Base-by-base conservation (phyloP, 2,329 filamentous ascomycete species). In the Macroventuria anomochaeta region DNA sequence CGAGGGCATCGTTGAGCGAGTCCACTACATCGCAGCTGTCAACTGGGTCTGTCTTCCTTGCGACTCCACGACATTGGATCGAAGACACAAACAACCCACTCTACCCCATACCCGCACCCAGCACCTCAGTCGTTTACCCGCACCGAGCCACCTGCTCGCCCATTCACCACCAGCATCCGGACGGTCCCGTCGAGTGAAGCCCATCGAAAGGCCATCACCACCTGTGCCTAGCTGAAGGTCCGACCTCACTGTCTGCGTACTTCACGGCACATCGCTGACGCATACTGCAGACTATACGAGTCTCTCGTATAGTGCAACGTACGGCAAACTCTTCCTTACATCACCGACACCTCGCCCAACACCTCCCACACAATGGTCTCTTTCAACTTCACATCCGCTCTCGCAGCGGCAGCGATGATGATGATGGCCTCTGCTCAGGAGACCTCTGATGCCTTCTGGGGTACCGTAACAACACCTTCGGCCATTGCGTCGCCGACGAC, bases 1-100 rank as follows among this genome's bases (percentile, higher is more conserved):
- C 54, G 58, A 65, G 60, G 66, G 55, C 66, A 62, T 73, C 70
- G 70, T 57, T 69, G 68, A 70, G 58, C 70, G 70, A 72, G 67
- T 67, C 65, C 62, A 66, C 63, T 54, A 53, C 62, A 43, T 63
- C 59, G 51, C 47, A 47, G 42, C 56, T 55, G 58, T 53, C 61
- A 54, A 41, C 53, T 23, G 47, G 41, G 50, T 43, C 59, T 53
- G 39, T 47, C 52, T 46, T 49, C 53, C 58, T 39, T 44, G 40
- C 46, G 13, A 55, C 59, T 50, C 38, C 47, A 57, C 55, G 34
- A 53, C 43, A 38, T 28, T 47, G 50, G 50, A 42, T 38, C 51
- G 21, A 38, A 28, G 38, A 37, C 48, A 46, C 48, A 53, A 48
- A 39, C 46, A 49, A 43, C 34, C 37, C 52, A 48, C 55, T 47